Percentiles rank a stretch among this genome's conserved stretches.
These are phyloP conservation scores for Mrakia frigida DNA, from an alignment of 768 basidiomycete genomes.

Conservation along the genomic window DNA sequence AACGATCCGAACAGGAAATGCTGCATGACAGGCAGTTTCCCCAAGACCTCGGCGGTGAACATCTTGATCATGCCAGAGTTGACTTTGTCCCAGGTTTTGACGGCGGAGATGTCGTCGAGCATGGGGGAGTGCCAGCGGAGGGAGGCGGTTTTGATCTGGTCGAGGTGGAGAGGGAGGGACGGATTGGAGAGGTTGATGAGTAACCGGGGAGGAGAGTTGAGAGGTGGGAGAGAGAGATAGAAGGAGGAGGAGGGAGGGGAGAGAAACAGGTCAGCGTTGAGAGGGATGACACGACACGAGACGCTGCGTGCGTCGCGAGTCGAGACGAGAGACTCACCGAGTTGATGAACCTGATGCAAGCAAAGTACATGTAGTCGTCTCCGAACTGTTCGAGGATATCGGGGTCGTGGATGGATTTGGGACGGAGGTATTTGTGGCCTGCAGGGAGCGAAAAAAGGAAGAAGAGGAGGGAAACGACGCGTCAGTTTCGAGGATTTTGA, in stretches of 20 bases:
- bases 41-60: slow-evolving; percentile 91
- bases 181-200: background rate
- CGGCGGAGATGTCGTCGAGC: slow-evolving; percentile 95
- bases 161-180: background rate
- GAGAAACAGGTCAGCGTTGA: background rate
- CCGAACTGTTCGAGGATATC: slow-evolving; percentile 90
- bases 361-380: slow-evolving; percentile 92
- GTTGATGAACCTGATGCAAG: slow-evolving; percentile 93
- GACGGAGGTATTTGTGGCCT: slow-evolving; percentile 85
- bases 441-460: background rate
- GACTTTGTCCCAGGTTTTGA: slow-evolving; percentile 80
- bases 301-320: background rate
- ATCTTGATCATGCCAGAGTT: slow-evolving; percentile 96
- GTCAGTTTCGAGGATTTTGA: background rate
- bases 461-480: background rate
- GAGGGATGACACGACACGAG: background rate
- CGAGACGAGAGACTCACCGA: slow-evolving; percentile 54
- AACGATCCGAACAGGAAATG: slow-evolving; percentile 92
- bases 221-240: background rate
- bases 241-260: background rate
- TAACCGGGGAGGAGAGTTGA: background rate
- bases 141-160: slow-evolving; percentile 22
- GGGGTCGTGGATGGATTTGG: slow-evolving; percentile 84
- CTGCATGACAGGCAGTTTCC: slow-evolving; percentile 90
- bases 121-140: slow-evolving; percentile 98